Percentiles rank a stretch among this genome's conserved stretches.
Evolutionary conservation across 2,329 filamentous ascomycete species (phyloP).

Genomic region (Moelleriella libera): DNA sequence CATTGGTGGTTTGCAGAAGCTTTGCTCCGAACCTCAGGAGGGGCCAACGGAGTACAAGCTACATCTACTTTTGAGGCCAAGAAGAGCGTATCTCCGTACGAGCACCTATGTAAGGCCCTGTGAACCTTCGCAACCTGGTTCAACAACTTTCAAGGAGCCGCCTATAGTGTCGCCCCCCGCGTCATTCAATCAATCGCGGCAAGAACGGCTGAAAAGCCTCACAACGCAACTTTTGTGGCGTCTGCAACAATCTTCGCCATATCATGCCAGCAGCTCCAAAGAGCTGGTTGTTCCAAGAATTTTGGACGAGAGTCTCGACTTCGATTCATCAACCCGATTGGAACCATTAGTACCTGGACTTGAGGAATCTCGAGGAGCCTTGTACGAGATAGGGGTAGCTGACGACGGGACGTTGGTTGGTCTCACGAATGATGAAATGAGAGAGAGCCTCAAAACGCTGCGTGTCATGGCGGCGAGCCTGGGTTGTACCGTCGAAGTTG

Average conservation of each 20-base stretch:
- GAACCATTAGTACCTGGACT: slow-evolving; percentile 59
- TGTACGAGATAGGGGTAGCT: slow-evolving; percentile 93
- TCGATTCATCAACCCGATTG: slow-evolving; percentile 31
- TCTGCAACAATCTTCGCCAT: slow-evolving; percentile 84
- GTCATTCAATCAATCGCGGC: slow-evolving; percentile 53
- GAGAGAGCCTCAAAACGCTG: slow-evolving; percentile 77
- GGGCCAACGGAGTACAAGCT: slow-evolving; percentile 96
- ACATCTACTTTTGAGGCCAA: slow-evolving; percentile 68
- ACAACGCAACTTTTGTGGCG: slow-evolving; percentile 94
- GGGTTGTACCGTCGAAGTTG: slow-evolving; percentile 70
- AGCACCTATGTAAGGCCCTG: slow-evolving; percentile 35
- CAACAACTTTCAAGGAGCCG: slow-evolving; percentile 5
- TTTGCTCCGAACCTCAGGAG: slow-evolving; percentile 84
- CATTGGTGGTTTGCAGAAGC: slow-evolving; percentile 55
- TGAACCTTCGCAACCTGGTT: slow-evolving; percentile 2
- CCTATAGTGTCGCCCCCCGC: slow-evolving; percentile 16
- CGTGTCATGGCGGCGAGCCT: slow-evolving; percentile 85
- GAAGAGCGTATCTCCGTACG: slow-evolving; percentile 58
- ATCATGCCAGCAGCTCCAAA: slow-evolving; percentile 67
- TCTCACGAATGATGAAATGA: slow-evolving; percentile 77
- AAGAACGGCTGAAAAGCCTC: slow-evolving; percentile 75
- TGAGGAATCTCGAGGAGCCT: slow-evolving; percentile 81
- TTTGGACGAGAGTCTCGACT: slow-evolving; percentile 44
- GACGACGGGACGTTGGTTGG: slow-evolving; percentile 89
- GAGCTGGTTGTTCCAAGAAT: slow-evolving; percentile 63